These are phyloP conservation scores for Antarctomyces pellizariae DNA, from an alignment of 495 filamentous ascomycete species.

Conservation along the genomic window DNA sequence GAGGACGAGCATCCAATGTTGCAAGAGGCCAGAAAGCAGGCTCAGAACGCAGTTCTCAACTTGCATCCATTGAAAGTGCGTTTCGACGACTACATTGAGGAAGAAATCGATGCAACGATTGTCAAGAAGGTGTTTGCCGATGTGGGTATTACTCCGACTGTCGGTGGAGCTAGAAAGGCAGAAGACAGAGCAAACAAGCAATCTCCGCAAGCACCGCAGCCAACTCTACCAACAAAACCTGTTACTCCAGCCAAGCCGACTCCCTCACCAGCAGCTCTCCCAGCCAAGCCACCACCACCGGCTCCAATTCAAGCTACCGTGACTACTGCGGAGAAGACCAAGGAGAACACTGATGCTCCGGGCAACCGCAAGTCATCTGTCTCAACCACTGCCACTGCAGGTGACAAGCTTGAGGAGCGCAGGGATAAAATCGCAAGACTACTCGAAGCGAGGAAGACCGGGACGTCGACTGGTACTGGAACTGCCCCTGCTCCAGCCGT, in stretches of 20 bases:
- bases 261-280: conserved; percentile 1
- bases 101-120: conserved; percentile 40
- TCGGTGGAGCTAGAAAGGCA: background rate
- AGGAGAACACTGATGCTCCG: conserved; percentile 1
- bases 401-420: conserved; percentile 5
- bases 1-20: too few species aligned
- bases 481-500: conserved; percentile 4
- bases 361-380: background rate
- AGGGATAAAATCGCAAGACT: conserved; percentile 4
- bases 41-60: conserved; percentile 41
- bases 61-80: conserved; percentile 39
- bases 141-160: conserved; percentile 17
- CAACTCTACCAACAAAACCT: background rate
- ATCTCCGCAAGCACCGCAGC: too few species aligned
- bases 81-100: conserved; percentile 42
- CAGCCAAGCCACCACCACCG: background rate
- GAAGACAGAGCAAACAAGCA: too few species aligned
- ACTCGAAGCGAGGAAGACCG: conserved; percentile 2
- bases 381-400: too few species aligned
- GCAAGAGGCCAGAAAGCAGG: conserved; percentile 42
- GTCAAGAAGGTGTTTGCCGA: conserved; percentile 41
- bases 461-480: conserved; percentile 1
- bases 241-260: background rate
- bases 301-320: background rate
- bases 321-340: background rate